These are phyloP conservation scores for Phlebopus sp. DNA, from an alignment of 1,284 basidiomycete genomes.

Conservation along the genomic window DNA sequence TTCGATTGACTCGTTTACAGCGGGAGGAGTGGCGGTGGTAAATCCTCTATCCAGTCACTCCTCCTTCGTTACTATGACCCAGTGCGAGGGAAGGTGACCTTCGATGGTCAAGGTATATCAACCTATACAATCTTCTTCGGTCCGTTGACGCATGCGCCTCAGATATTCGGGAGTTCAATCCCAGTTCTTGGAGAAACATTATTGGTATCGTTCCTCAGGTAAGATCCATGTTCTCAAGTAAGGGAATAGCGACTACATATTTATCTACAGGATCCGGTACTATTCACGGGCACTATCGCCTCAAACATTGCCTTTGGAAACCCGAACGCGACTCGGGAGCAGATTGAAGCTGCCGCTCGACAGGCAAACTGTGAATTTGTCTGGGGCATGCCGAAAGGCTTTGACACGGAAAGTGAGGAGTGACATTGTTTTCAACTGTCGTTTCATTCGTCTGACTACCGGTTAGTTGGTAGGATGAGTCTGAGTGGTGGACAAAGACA, in stretches of 20 bases:
- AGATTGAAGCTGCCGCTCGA: conserved; percentile 86
- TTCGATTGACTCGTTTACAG: conserved; percentile 36
- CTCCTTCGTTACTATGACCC: conserved; percentile 95
- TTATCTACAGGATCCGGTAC: conserved; percentile 59
- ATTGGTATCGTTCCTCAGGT: conserved; percentile 88
- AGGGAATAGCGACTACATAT: not conserved
- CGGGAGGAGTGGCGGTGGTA: conserved; percentile 88
- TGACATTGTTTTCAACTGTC: conserved; percentile 15
- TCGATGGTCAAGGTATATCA: conserved; percentile 76
- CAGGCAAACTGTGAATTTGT: conserved; percentile 97
- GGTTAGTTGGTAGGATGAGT: conserved; percentile 69
- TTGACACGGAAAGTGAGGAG: conserved; percentile 69
- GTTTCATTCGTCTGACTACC: conserved; percentile 3
- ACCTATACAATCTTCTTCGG: not conserved
- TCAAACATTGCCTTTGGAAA: conserved; percentile 93
- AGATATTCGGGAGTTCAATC: conserved; percentile 84
- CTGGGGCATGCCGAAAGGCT: conserved; percentile 84
- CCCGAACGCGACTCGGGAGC: conserved; percentile 66
- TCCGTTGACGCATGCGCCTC: conserved; percentile 8
- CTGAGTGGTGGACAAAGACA: conserved; percentile 77
- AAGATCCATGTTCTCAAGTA: conserved; percentile 4
- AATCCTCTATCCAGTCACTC: conserved; percentile 88
- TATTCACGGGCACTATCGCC: conserved; percentile 87
- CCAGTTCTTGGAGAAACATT: conserved; percentile 80
- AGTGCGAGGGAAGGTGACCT: conserved; percentile 74